A percentile compares a stretch with the other conserved stretches of the same genome.
Conservation (phyloP, 2,329 filamentous ascomycete species). For the Arachnomyces sp. region DNA sequence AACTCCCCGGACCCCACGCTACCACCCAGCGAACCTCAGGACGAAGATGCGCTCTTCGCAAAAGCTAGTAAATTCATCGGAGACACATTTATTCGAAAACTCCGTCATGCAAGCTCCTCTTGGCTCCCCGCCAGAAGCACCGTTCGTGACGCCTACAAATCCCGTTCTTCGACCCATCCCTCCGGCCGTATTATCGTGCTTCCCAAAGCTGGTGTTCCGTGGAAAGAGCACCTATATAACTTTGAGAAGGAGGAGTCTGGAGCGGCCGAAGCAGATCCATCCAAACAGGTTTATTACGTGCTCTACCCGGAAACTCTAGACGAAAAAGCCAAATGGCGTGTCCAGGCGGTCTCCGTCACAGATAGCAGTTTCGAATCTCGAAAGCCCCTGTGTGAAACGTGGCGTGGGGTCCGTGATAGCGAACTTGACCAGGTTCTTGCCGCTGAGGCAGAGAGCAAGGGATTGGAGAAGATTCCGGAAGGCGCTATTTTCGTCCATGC, state of each 20-base stretch:
- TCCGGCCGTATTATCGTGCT: constrained; percentile 77
- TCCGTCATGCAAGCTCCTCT: constrained; percentile 64
- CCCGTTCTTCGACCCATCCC: constrained; percentile 57
- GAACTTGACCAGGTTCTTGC: constrained; percentile 60
- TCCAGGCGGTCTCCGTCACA: constrained; percentile 81
- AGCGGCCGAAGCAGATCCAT: constrained; percentile 20
- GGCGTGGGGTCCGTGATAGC: constrained; percentile 84
- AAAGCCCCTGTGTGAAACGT: constrained; percentile 81
- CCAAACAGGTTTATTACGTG: constrained; percentile 69
- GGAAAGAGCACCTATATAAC: constrained; percentile 92
- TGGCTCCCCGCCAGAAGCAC: constrained; percentile 85
- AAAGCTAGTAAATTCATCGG: constrained; percentile 76
- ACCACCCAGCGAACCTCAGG: constrained; percentile 54
- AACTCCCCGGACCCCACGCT: constrained; percentile 56
- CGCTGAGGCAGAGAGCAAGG: constrained; percentile 30
- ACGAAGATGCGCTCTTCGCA: constrained; percentile 74
- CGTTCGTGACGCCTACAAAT: constrained; percentile 67
- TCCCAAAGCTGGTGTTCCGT: constrained; percentile 68
- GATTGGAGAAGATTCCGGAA: constrained; percentile 31
- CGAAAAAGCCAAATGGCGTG: constrained; percentile 77
- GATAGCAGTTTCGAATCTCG: constrained; percentile 85
- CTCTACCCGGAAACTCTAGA: constrained; percentile 78
- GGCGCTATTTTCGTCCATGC: constrained; percentile 89
- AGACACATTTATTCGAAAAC: constrained; percentile 73
- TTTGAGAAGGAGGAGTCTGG: constrained; percentile 58